Conservation (phyloP, 371 early-diverging fungal species). For the Dichotomocladium elegans region DNA sequence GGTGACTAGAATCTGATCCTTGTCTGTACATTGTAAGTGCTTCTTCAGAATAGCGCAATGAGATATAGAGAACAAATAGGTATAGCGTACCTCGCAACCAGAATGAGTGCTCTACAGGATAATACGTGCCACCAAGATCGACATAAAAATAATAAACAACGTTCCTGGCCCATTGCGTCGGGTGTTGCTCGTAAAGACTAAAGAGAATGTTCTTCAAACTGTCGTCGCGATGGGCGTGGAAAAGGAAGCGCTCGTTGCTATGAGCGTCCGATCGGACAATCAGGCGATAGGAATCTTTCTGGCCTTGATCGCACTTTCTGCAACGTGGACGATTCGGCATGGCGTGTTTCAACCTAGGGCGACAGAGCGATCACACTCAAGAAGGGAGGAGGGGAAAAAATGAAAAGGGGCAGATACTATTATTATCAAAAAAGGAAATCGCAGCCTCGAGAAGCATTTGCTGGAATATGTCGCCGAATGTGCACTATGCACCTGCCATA, state of each 20-base stretch:
- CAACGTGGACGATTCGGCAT: slow-evolving; percentile 4
- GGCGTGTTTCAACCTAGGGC: too few relatives aligned
- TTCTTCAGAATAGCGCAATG: not conserved
- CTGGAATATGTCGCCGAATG: too few relatives aligned
- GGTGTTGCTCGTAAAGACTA: slow-evolving; percentile 21
- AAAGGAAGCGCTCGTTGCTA: slow-evolving; percentile 3
- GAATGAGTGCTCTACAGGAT: slow-evolving; percentile 21
- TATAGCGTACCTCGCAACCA: slow-evolving; percentile 32
- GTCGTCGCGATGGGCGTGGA: slow-evolving; percentile 28
- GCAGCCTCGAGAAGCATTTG: slow-evolving; percentile 3
- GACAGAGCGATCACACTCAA: too few relatives aligned
- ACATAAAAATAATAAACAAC: slow-evolving; percentile 32
- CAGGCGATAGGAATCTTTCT: slow-evolving; percentile 8
- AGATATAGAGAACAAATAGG: not conserved
- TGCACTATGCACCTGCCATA: too few relatives aligned
- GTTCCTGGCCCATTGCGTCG: slow-evolving; percentile 19
- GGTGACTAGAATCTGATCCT: slow-evolving; percentile 30
- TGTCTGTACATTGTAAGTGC: slow-evolving; percentile 14
- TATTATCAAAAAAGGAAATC: too few relatives aligned
- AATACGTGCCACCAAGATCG: slow-evolving; percentile 37
- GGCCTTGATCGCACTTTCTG: slow-evolving; percentile 7
- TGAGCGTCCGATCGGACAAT: slow-evolving; percentile 12
- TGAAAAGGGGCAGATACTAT: too few relatives aligned
- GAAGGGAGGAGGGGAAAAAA: too few relatives aligned
- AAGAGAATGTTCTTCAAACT: slow-evolving; percentile 17